phyloP scores from a whole-genome alignment of 1,139 yeast species.

The Candida labiduridarum region DNA sequence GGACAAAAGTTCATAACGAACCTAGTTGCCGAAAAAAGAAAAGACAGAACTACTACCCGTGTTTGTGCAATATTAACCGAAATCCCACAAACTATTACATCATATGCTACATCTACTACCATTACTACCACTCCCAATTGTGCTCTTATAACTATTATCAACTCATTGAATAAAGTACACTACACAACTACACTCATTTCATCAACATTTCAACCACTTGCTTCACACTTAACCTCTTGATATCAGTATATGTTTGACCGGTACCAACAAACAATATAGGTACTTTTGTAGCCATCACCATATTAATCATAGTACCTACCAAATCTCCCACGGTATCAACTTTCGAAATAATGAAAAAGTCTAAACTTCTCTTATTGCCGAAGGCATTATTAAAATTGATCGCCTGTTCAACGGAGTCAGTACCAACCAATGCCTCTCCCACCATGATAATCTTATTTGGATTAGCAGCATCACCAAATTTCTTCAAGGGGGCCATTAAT shows the following conservation, averaged over 20 bases:
- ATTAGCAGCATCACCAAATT: constrained; percentile 92
- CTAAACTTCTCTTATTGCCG: constrained; percentile 79
- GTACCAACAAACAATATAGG: constrained; percentile 96
- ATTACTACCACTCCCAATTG: too few relatives aligned
- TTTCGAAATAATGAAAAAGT: constrained; percentile 90
- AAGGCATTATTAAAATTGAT: constrained; percentile 90
- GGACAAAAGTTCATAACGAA: too few relatives aligned
- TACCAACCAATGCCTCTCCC: constrained; percentile 96
- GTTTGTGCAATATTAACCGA: too few relatives aligned
- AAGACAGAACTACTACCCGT: too few relatives aligned
- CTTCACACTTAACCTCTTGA: constrained; percentile 87
- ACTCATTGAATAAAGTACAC: too few relatives aligned
- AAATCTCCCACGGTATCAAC: constrained; percentile 98
- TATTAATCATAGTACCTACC: constrained; percentile 95
- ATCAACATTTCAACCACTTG: constrained; percentile 89
- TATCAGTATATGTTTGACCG: constrained; percentile 95
- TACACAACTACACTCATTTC: constrained; percentile 24
- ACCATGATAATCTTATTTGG: constrained; percentile 98
- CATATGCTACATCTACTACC: too few relatives aligned
- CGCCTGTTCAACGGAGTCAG: constrained; percentile 96
- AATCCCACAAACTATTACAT: too few relatives aligned
- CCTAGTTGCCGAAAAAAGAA: too few relatives aligned
- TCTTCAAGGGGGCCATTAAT: constrained; percentile 92
- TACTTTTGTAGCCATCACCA: constrained; percentile 95
- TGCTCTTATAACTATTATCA: too few relatives aligned